Conservation (phyloP, 192 early-diverging fungal species). For the Polychytrium aggregatum region DNA sequence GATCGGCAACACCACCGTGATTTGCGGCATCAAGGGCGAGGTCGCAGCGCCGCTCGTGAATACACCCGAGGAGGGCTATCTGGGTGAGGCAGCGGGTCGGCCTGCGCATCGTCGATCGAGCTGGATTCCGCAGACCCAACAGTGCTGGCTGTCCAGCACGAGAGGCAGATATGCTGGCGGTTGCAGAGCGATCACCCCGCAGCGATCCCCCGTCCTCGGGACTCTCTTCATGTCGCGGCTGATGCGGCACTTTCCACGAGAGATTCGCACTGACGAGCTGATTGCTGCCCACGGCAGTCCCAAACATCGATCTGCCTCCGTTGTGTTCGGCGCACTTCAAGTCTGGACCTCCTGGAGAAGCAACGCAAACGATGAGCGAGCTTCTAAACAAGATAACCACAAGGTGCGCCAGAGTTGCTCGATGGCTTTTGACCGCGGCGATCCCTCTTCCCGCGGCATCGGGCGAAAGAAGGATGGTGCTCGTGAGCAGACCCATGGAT, state of each 20-base stretch:
- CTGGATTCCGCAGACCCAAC: no score
- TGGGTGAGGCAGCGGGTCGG: no score
- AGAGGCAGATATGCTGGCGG: no score
- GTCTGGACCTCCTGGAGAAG: conserved; percentile 72
- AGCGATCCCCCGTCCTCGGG: no score
- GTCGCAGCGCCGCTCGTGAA: conserved; percentile 68
- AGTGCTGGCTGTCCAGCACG: no score
- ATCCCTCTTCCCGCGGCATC: no score
- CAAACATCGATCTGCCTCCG: conserved; percentile 87
- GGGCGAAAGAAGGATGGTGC: no score
- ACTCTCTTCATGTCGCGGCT: no score
- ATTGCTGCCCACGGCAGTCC: conserved; percentile 34
- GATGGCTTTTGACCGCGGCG: not conserved
- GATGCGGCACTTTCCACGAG: no score
- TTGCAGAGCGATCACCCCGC: no score
- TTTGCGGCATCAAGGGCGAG: conserved; percentile 93
- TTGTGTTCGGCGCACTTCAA: conserved; percentile 75
- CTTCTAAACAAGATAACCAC: conserved; percentile 58
- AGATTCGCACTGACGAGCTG: not conserved
- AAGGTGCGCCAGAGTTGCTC: conserved; percentile 7
- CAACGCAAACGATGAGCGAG: conserved; percentile 72
- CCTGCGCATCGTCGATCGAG: no score
- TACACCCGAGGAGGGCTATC: conserved; percentile 59
- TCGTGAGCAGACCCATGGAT: no score
- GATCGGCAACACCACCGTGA: conserved; percentile 76